phyloP scores from a whole-genome alignment of 148 eudicot species.

The Polygonum maritimum region DNA sequence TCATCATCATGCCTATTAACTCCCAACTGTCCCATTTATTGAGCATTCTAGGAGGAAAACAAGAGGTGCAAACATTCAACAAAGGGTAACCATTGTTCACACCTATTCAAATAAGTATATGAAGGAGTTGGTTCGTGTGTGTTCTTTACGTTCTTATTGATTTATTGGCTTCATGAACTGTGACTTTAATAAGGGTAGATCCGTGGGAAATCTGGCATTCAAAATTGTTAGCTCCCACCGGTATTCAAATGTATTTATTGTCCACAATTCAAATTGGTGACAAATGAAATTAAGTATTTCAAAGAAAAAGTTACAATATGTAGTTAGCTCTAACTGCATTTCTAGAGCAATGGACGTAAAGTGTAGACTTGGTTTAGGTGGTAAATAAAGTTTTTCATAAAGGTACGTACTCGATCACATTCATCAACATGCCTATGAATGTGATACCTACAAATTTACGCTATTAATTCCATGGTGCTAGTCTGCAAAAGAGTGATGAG shows the following conservation, averaged over 20 bases:
- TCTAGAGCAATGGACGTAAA: neutral
- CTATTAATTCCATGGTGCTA: neutral
- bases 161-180: neutral
- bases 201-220: neutral
- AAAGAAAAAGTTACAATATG: neutral
- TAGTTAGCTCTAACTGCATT: neutral
- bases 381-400: conserved; percentile 5
- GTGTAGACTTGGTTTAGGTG: neutral
- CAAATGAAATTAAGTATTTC: neutral
- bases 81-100: too few relatives aligned
- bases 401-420: neutral
- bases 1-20: neutral
- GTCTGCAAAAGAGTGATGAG: neutral
- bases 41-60: too few relatives aligned
- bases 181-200: neutral
- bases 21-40: conserved; percentile 1
- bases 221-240: neutral
- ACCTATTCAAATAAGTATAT: too few relatives aligned
- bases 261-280: neutral
- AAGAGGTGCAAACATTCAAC: too few relatives aligned
- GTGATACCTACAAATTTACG: neutral
- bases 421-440: neutral
- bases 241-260: neutral
- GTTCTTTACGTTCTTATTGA: too few relatives aligned
- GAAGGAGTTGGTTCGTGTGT: neutral